These are phyloP conservation scores for Podospora anserina DNA, from an alignment of 495 filamentous ascomycete genomes.

Conservation along the genomic window DNA sequence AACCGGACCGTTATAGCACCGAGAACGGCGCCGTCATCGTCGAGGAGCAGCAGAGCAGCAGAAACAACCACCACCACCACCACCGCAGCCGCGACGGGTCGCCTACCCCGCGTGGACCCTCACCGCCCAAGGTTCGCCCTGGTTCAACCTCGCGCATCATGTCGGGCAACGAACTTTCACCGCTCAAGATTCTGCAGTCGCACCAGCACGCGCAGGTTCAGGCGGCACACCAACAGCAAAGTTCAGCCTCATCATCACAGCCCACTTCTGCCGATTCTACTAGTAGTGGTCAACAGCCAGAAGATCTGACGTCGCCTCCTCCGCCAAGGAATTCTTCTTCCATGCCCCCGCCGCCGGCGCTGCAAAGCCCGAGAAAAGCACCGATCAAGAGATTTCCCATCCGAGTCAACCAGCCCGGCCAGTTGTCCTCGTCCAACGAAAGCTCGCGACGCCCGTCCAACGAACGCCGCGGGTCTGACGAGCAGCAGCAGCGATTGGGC, in stretches of 20 bases:
- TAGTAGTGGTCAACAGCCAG: background rate
- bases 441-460: constrained; percentile 17
- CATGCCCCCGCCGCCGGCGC: constrained; percentile 31
- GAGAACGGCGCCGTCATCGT: constrained; percentile 19
- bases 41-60: constrained; percentile 4
- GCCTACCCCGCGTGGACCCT: constrained; percentile 21
- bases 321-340: background rate
- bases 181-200: constrained; percentile 47
- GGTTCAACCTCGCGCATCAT: constrained; percentile 40
- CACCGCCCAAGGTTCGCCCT: constrained; percentile 42
- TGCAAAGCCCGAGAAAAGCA: constrained; percentile 45
- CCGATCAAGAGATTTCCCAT: constrained; percentile 57
- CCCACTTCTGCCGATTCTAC: background rate
- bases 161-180: constrained; percentile 48
- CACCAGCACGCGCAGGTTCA: constrained; percentile 25
- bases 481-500: constrained; percentile 41
- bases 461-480: constrained; percentile 26
- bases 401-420: constrained; percentile 33
- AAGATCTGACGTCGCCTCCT: background rate
- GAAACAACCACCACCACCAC: constrained; percentile 1
- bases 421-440: constrained; percentile 16
- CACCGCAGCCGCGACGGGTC: background rate
- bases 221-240: constrained; percentile 13
- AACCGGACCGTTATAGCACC: constrained; percentile 16
- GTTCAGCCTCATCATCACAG: constrained; percentile 4